Evolutionary conservation across 2,329 filamentous ascomycete species (phyloP), one percentile per base, ranked within the genome.

Genomic region (Pseudogymnoascus sp.): DNA sequence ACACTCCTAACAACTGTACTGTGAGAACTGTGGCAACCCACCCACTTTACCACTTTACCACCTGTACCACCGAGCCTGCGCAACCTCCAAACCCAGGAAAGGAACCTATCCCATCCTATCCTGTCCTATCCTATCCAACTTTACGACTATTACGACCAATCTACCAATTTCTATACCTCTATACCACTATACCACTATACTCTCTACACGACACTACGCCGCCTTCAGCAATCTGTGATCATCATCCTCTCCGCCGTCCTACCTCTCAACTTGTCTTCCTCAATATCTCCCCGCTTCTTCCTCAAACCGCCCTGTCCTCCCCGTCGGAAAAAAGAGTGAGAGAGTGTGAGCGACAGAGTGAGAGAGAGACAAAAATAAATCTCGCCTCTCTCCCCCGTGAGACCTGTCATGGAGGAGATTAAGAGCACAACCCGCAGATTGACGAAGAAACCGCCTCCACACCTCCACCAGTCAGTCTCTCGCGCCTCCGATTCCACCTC

Each of bases 361-460:
- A 19, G 51, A 34, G 51, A 57, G 51, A 57, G 28, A 57, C n/a
- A 34, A 21, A 34, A 34, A 14, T 51, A 36, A 57, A 7, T 34
- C 51, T 57, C 51, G 51, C 51, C 51, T 34, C 51, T 57, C 28
- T 57, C 51, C 51, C 51, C 43, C 41, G 45, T 65, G 66, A 62
- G 37, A 61, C 28, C 51, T 34, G 69, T 48, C 62, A 72, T 73
- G 71, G 71, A 73, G 62, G 70, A 72, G 63, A 66, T 69, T 63
- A 72, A 71, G 65, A 64, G 67, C 62, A 65, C 68, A 13, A 66
- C 83, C 68, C 84, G 85, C 76, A 83, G 84, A 76, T 82, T 88
- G 69, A 83, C 83, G 73, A 88, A 88, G 79, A 85, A 85, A 74
- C 83, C 83, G 64, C 83, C 79, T 21, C 76, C 82, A 54, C 45